A percentile compares a stretch with the other conserved stretches of the same genome.
Conservation (phyloP, 1,284 basidiomycete genomes). For the Fomitopsis palustris region DNA sequence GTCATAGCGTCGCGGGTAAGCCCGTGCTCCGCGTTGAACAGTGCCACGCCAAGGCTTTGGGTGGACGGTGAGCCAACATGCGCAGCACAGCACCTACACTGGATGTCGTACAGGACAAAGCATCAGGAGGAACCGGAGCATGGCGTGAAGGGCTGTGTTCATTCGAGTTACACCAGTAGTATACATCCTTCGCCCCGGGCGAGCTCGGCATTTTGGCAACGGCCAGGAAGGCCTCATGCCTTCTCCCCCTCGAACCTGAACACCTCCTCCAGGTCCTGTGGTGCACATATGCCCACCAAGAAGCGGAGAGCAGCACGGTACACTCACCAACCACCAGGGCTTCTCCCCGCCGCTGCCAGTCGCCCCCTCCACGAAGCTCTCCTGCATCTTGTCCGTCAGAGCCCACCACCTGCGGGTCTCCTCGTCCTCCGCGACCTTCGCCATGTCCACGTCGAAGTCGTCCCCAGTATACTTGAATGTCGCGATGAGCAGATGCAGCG, state of each 20-base stretch:
- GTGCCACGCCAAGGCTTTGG: background rate
- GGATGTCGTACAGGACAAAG: background rate
- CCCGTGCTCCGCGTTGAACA: background rate
- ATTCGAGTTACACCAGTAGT: background rate
- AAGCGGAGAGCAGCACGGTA: background rate
- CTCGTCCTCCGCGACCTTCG: conserved; percentile 55
- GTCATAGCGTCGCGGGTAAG: background rate
- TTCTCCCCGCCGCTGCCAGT: conserved; percentile 60
- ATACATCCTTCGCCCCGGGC: background rate
- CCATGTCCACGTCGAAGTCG: conserved; percentile 70
- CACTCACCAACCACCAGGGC: conserved; percentile 65
- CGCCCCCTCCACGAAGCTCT: conserved; percentile 67
- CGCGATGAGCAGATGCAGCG: conserved; percentile 65
- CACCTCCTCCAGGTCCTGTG: conserved; percentile 61
- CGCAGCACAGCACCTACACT: background rate
- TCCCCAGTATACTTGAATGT: conserved; percentile 62
- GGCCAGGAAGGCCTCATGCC: background rate
- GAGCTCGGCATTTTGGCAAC: background rate
- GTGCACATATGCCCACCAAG: conserved; percentile 2
- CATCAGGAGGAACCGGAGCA: background rate
- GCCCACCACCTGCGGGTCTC: conserved; percentile 77
- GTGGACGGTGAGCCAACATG: background rate
- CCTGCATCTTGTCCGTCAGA: conserved; percentile 76
- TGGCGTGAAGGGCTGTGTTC: background rate
- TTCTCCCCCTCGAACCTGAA: conserved; percentile 62